These are phyloP conservation scores for Ilyonectria sp. DNA, from an alignment of 2,329 filamentous ascomycete genomes.

Conservation along the genomic window DNA sequence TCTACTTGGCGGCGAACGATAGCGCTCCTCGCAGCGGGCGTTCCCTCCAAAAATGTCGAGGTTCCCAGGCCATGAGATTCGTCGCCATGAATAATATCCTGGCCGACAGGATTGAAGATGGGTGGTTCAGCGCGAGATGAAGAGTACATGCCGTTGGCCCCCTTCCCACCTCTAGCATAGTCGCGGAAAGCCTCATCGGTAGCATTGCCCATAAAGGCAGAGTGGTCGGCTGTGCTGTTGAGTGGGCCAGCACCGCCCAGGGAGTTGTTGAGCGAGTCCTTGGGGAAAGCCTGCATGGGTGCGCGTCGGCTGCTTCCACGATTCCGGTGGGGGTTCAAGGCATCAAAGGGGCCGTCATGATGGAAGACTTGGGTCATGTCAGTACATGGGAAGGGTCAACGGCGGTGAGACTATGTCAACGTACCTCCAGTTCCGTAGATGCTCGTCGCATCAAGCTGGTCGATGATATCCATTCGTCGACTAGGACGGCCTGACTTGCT, in stretches of 20 bases:
- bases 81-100: slow-evolving; percentile 84
- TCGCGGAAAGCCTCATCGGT: slow-evolving; percentile 91
- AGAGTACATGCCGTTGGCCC: slow-evolving; percentile 37
- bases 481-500: slow-evolving; percentile 64
- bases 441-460: slow-evolving; percentile 95
- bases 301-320: slow-evolving; percentile 85
- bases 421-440: slow-evolving; percentile 93
- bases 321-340: slow-evolving; percentile 95
- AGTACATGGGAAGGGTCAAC: slow-evolving; percentile 5
- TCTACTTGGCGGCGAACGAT: slow-evolving; percentile 84
- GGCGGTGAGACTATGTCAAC: slow-evolving; percentile 54
- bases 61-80: slow-evolving; percentile 89
- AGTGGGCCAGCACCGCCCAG: slow-evolving; percentile 90
- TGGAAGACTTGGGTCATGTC: slow-evolving; percentile 83
- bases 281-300: slow-evolving; percentile 96
- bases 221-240: slow-evolving; percentile 85
- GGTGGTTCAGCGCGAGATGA: slow-evolving; percentile 58
- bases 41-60: slow-evolving; percentile 95
- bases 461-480: slow-evolving; percentile 86
- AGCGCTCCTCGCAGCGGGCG: slow-evolving; percentile 85
- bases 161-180: slow-evolving; percentile 66
- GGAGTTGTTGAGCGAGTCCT: slow-evolving; percentile 92
- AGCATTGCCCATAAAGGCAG: slow-evolving; percentile 85
- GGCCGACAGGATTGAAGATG: slow-evolving; percentile 78
- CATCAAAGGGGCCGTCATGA: slow-evolving; percentile 97